Conservation (phyloP, 1,284 basidiomycete species). For the Entoloma clypeatum region DNA sequence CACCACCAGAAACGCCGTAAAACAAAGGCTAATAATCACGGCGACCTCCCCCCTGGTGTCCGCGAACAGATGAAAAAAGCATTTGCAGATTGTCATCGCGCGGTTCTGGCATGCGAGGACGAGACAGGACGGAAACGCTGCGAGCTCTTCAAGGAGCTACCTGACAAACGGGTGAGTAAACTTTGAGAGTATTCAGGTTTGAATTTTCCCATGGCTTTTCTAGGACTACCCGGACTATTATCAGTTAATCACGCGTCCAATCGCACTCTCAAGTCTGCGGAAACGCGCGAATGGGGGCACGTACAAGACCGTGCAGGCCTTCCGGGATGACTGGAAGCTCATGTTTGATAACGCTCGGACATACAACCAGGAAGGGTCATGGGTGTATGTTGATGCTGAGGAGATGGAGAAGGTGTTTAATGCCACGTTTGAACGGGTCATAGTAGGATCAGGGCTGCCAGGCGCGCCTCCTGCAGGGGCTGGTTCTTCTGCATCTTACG, state of each 20-base stretch:
- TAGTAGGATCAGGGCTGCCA: slow-evolving; percentile 66
- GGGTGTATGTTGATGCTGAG: slow-evolving; percentile 92
- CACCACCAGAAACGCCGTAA: slow-evolving; percentile 71
- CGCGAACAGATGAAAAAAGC: slow-evolving; percentile 82
- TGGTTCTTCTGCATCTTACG: slow-evolving; percentile 51
- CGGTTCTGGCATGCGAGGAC: slow-evolving; percentile 75
- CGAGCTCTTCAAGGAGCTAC: slow-evolving; percentile 79
- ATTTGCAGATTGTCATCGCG: slow-evolving; percentile 77
- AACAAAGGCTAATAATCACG: slow-evolving; percentile 41
- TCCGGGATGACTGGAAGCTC: slow-evolving; percentile 78
- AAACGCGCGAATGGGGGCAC: slow-evolving; percentile 72
- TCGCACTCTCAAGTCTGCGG: slow-evolving; percentile 84
- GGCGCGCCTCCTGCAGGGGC: slow-evolving; percentile 49
- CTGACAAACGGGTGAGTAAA: slow-evolving; percentile 62
- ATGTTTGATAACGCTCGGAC: slow-evolving; percentile 94
- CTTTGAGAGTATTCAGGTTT: slow-evolving; percentile 1
- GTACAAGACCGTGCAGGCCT: slow-evolving; percentile 76
- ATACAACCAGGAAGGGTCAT: slow-evolving; percentile 86
- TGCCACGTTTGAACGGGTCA: slow-evolving; percentile 54
- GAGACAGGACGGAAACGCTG: slow-evolving; percentile 75
- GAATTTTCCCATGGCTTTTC: slow-evolving; percentile 11
- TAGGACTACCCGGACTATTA: slow-evolving; percentile 94
- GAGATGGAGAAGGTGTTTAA: slow-evolving; percentile 88
- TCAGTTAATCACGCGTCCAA: slow-evolving; percentile 72
- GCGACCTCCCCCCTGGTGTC: slow-evolving; percentile 50